Evolutionary conservation across 441 rosid species (phyloP), one percentile per base, ranked within the genome.

Genomic region (Omphalea diandra): DNA sequence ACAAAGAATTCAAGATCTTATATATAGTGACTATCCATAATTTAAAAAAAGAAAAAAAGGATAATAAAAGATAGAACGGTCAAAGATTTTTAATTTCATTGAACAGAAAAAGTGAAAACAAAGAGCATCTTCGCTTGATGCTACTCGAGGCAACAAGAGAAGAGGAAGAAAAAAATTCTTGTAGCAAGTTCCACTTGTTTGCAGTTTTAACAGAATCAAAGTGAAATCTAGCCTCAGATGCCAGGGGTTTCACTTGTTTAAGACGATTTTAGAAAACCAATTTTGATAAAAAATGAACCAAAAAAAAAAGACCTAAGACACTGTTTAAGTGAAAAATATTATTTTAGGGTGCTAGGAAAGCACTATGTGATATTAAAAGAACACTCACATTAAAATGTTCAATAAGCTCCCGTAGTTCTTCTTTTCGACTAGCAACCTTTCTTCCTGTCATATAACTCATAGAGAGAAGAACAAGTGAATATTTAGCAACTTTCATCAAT

Each of bases 301-400:
- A 46, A n/a, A 63, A 17, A 33, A 32, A 20, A 20, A 12, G 12
- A 11, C 27, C 3, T 5, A 26, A 36, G 40, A 26, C 20, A 27
- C 12, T 54, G n/a, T n/a, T n/a, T n/a, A n/a, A n/a, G n/a, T n/a
- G n/a, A n/a, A n/a, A n/a, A n/a, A n/a, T n/a, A n/a, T n/a, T n/a
- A n/a, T n/a, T n/a, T n/a, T n/a, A n/a, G n/a, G n/a, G n/a, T n/a
- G 36, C 66, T 47, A 59, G 27, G 53, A 47, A 69, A 44, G 60
- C 35, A 32, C 27, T 12, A 24, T 12, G 47, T 11, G 32, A 18
- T 40, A 38, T 32, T 66, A 32, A 73, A n/a, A n/a, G n/a, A n/a
- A n/a, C 53, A 70, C 97, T 86, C 85, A 90, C 99, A 77, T 90
- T 95, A 75, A 84, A 93, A 84, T 95, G 97, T 73, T 89, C 99